Evolutionary conservation across 164 flowering plant genomes (phyloP), one percentile per base, ranked within the genome.

Genomic region (Paratinospora sagittata): DNA sequence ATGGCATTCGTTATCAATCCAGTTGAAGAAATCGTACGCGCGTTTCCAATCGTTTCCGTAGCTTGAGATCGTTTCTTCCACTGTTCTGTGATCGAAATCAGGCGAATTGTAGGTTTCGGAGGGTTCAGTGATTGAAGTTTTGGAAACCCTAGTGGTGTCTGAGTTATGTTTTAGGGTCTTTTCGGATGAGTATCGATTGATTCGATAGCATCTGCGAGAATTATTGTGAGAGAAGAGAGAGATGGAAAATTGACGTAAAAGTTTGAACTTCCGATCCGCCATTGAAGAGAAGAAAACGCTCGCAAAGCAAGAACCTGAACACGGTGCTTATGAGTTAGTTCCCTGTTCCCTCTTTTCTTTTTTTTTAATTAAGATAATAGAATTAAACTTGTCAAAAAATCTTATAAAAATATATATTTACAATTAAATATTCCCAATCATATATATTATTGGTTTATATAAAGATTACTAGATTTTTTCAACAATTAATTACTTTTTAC

Each of bases 1-100:
- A 9, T 70, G 72, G 71, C 65, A 65, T 9, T 82, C 74, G 2
- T 73, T 63, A 47, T 88, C 85, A 19, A 81, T 87, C 98, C 98
- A 95, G 49, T 85, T 82, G 87, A 92, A 92, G 85, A 92, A 95
- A 24, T 92, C 97, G 24, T 86, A 65, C 0, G 96, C 96, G 0
- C 84, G 77, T 64, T 80, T 85, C 89, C 93, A 90, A 75, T 95
- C 97, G 69, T 85, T 92, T 73, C 72, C 60, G 74, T 88, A 92
- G 70, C 82, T 83, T 26, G 83, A 69, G 65, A 95, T 90, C 3
- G 92, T 78, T 63, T 89, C 83, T 30, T 74, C 67, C 0, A 92
- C 85, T 2, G 88, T 74, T 63, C 65, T 41, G n/a, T 72, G 75
- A 71, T 79, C 78, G 64, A 79, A 75, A 21, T 61, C 71, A 45